phyloP scores from a whole-genome alignment of 2,329 filamentous ascomycete genomes.

The Neodidymelliopsis sp. region DNA sequence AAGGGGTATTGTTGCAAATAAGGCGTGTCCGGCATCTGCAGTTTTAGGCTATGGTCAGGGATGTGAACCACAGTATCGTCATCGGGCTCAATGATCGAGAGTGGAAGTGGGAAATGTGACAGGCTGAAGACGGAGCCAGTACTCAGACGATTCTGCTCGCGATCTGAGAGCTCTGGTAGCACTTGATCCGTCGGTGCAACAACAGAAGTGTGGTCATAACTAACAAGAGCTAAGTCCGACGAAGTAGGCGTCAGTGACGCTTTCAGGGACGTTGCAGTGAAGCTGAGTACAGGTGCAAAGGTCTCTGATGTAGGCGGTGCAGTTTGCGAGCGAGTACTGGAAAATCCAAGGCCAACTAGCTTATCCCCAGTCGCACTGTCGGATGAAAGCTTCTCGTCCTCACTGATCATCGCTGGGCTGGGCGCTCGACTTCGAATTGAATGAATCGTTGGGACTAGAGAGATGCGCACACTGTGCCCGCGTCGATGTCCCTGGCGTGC shows the following conservation, averaged over 20 bases:
- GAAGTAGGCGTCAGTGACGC: slow-evolving; percentile 53
- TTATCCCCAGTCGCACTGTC: not conserved
- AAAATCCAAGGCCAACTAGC: slow-evolving; percentile 18
- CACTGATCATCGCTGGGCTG: slow-evolving; percentile 34
- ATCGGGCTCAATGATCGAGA: slow-evolving; percentile 81
- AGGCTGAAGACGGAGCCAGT: slow-evolving; percentile 45
- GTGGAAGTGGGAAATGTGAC: slow-evolving; percentile 70
- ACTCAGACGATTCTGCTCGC: slow-evolving; percentile 34
- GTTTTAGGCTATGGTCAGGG: slow-evolving; percentile 12
- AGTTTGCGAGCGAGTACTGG: slow-evolving; percentile 30
- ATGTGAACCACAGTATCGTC: slow-evolving; percentile 62
- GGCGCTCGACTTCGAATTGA: slow-evolving; percentile 47
- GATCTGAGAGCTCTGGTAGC: slow-evolving; percentile 16
- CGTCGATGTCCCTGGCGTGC: slow-evolving; percentile 54
- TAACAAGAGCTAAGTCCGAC: slow-evolving; percentile 48
- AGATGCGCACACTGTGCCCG: slow-evolving; percentile 57
- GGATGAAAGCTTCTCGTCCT: not conserved
- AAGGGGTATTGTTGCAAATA: slow-evolving; percentile 34
- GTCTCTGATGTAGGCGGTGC: slow-evolving; percentile 38
- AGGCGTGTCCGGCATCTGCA: slow-evolving; percentile 21
- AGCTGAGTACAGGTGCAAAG: slow-evolving; percentile 47
- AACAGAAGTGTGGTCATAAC: slow-evolving; percentile 37
- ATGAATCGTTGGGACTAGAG: slow-evolving; percentile 52
- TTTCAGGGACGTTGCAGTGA: slow-evolving; percentile 43
- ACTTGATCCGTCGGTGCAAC: slow-evolving; percentile 25